Evolutionary conservation across 1,284 basidiomycete genomes (phyloP).

Genomic region (Neotropicomus parvogracilis): DNA sequence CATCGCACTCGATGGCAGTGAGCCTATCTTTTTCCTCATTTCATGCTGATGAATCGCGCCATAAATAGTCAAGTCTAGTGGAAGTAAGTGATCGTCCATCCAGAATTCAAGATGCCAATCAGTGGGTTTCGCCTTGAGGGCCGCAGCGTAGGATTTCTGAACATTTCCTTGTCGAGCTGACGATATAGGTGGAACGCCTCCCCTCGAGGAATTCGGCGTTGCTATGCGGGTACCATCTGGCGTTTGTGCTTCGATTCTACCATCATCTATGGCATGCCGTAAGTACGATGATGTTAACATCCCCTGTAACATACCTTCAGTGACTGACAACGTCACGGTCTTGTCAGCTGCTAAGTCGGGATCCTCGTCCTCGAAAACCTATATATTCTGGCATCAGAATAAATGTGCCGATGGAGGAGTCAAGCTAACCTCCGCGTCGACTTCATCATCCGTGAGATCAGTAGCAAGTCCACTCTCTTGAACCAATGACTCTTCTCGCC

Average conservation of each 20-base stretch:
- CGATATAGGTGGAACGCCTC: slow-evolving; percentile 35
- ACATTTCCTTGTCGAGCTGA: slow-evolving; percentile 42
- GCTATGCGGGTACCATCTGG: slow-evolving; percentile 92
- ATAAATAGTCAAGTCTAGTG: slow-evolving; percentile 90
- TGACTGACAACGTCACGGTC: slow-evolving; percentile 81
- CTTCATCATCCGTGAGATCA: slow-evolving; percentile 78
- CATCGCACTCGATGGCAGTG: slow-evolving; percentile 65
- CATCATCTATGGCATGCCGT: slow-evolving; percentile 60
- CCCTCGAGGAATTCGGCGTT: slow-evolving; percentile 67
- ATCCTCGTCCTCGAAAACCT: slow-evolving; percentile 72
- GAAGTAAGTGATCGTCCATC: slow-evolving; percentile 81
- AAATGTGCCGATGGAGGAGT: neutral
- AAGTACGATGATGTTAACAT: slow-evolving; percentile 6
- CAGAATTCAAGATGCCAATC: slow-evolving; percentile 98
- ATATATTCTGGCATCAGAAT: slow-evolving; percentile 5
- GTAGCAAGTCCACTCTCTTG: slow-evolving; percentile 62
- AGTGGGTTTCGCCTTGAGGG: slow-evolving; percentile 84
- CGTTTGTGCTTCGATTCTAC: slow-evolving; percentile 90
- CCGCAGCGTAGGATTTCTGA: slow-evolving; percentile 78
- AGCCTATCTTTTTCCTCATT: slow-evolving; percentile 62
- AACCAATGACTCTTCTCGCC: slow-evolving; percentile 50
- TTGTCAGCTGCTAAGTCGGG: slow-evolving; percentile 71
- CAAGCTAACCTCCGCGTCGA: slow-evolving; percentile 60
- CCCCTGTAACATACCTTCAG: slow-evolving; percentile 54
- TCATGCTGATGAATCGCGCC: slow-evolving; percentile 92